phyloP scores from a whole-genome alignment of 75 land plant species.

The Pinus albicaulis region DNA sequence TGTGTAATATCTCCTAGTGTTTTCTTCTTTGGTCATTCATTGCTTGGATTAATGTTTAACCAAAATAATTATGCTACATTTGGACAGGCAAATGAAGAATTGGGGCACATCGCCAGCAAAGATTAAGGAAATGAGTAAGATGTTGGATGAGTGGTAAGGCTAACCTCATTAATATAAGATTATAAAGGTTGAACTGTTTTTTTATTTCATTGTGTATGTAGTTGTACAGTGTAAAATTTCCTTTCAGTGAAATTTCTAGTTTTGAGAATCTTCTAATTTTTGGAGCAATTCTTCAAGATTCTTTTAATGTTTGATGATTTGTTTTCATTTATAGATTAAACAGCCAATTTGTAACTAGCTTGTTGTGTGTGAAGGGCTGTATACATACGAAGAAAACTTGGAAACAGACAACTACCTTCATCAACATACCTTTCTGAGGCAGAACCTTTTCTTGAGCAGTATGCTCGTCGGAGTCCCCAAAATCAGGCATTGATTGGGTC shows the following conservation, averaged over 20 bases:
- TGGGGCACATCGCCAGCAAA: constrained; percentile 91
- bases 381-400: constrained; percentile 62
- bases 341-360: not conserved
- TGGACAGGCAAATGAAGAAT: constrained; percentile 80
- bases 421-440: constrained; percentile 83
- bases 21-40: not conserved
- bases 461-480: constrained; percentile 75
- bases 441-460: constrained; percentile 92
- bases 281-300: not conserved
- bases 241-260: not conserved
- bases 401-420: constrained; percentile 47
- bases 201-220: not conserved
- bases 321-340: not conserved
- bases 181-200: too few relatives aligned
- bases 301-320: not conserved
- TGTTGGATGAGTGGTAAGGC: constrained; percentile 90
- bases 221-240: too few relatives aligned
- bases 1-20: not conserved
- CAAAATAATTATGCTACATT: not conserved
- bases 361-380: constrained; percentile 56
- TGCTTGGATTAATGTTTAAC: constrained; percentile 5
- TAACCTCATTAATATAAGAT: not conserved
- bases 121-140: constrained; percentile 64
- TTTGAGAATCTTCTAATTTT: not conserved
- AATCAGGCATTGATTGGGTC: constrained; percentile 82